Conservation (phyloP, 352 stramenopile species). For the Pythium monospermum region DNA sequence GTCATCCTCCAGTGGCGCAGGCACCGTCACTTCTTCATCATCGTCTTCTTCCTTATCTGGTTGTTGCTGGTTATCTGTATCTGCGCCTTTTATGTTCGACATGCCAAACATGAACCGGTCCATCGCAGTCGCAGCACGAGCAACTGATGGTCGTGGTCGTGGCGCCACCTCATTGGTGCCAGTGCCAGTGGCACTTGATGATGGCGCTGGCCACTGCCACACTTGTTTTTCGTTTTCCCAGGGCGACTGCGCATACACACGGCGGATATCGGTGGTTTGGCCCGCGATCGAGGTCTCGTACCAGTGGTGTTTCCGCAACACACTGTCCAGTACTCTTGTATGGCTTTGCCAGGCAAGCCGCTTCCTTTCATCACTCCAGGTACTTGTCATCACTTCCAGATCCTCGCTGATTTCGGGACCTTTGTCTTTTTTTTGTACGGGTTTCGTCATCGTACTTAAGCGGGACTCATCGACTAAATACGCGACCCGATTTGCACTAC, state of each 20-base stretch:
- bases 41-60: slow-evolving; percentile 3
- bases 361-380: slow-evolving; percentile 21
- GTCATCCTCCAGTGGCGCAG: slow-evolving; percentile 21
- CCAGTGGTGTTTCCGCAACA: slow-evolving; percentile 37
- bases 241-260: slow-evolving; percentile 28
- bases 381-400: slow-evolving; percentile 7
- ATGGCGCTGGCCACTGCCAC: slow-evolving; percentile 35
- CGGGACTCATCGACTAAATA: slow-evolving; percentile 24
- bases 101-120: slow-evolving; percentile 41
- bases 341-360: slow-evolving; percentile 38
- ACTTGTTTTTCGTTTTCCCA: slow-evolving; percentile 45
- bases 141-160: background rate
- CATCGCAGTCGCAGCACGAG: slow-evolving; percentile 8
- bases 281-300: slow-evolving; percentile 50
- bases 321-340: slow-evolving; percentile 22
- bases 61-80: background rate
- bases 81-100: slow-evolving; percentile 1
- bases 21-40: background rate
- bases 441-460: background rate
- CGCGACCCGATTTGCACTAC: slow-evolving; percentile 39
- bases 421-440: background rate
- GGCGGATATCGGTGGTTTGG: slow-evolving; percentile 39
- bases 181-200: too few species aligned
- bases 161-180: too few species aligned
- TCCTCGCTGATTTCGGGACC: background rate